Conservation (phyloP, 257 asterid genomes). For the Echites panduratus region DNA sequence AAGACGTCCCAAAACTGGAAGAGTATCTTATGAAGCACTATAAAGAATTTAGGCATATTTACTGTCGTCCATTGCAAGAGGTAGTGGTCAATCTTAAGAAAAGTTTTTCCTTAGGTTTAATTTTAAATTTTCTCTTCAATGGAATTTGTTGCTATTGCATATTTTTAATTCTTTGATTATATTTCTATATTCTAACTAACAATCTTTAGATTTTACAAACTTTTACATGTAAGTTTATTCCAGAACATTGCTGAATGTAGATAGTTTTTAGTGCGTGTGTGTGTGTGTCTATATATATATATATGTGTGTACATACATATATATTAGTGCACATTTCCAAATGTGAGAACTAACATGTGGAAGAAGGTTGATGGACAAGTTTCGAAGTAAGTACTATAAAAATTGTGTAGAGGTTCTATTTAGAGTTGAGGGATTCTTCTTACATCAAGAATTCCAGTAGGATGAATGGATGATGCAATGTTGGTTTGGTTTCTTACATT, state of each 20-base stretch:
- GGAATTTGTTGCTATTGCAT: neutral
- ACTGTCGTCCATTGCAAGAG: constrained; percentile 47
- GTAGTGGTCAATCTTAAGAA: constrained; percentile 23
- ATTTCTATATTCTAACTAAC: neutral
- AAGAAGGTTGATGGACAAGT: neutral
- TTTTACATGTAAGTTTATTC: neutral
- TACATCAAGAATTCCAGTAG: neutral
- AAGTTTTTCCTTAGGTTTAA: neutral
- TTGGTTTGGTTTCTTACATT: too few relatives aligned
- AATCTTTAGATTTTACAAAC: neutral
- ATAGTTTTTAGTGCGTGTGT: neutral
- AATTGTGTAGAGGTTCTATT: neutral
- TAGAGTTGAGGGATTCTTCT: neutral
- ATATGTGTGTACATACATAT: too few relatives aligned
- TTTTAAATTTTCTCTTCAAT: neutral
- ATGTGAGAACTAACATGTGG: neutral
- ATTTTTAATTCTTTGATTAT: neutral
- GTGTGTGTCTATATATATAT: too few relatives aligned
- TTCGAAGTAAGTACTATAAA: neutral
- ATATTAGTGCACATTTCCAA: neutral
- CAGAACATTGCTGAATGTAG: neutral
- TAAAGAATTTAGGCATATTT: constrained; percentile 36
- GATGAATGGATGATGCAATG: too few relatives aligned
- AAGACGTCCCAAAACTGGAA: constrained; percentile 69
- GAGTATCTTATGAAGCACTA: constrained; percentile 44